phyloP scores from a whole-genome alignment of 306 rosid genomes.

The Trifolium pratense region DNA sequence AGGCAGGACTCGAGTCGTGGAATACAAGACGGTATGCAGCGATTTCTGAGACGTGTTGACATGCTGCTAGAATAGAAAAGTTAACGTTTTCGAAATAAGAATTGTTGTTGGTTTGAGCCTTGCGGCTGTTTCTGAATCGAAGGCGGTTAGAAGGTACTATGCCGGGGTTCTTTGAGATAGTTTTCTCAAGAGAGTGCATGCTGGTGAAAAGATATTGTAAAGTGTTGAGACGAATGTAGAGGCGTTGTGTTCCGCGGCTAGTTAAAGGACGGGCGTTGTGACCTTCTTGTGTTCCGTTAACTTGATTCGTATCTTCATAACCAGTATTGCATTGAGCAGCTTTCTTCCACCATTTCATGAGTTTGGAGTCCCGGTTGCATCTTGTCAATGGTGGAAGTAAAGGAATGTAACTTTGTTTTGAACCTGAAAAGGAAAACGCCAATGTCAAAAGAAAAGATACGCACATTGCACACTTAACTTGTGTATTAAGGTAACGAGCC shows the following conservation, averaged over 20 bases:
- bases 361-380: conserved; percentile 71
- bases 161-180: conserved; percentile 57
- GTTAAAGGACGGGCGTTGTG: conserved; percentile 64
- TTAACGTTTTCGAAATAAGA: conserved; percentile 61
- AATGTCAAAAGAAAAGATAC: not conserved
- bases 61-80: conserved; percentile 56
- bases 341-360: conserved; percentile 69
- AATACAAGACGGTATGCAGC: conserved; percentile 82
- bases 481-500: not conserved
- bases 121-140: conserved; percentile 42
- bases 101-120: conserved; percentile 39
- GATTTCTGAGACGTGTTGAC: conserved; percentile 78
- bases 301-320: conserved; percentile 43
- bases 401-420: conserved; percentile 80
- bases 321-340: conserved; percentile 63
- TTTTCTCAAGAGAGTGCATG: conserved; percentile 67
- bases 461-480: not conserved
- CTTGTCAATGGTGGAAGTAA: conserved; percentile 91
- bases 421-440: conserved; percentile 52
- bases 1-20: conserved; percentile 66
- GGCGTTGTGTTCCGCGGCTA: conserved; percentile 91
- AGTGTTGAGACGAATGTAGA: conserved; percentile 91
- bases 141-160: conserved; percentile 52
- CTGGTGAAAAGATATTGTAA: conserved; percentile 66
- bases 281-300: conserved; percentile 47